Evolutionary conservation across 2,329 filamentous ascomycete genomes (phyloP), one percentile per base, ranked within the genome.

Genomic region (Hirsutella minnesotensis): DNA sequence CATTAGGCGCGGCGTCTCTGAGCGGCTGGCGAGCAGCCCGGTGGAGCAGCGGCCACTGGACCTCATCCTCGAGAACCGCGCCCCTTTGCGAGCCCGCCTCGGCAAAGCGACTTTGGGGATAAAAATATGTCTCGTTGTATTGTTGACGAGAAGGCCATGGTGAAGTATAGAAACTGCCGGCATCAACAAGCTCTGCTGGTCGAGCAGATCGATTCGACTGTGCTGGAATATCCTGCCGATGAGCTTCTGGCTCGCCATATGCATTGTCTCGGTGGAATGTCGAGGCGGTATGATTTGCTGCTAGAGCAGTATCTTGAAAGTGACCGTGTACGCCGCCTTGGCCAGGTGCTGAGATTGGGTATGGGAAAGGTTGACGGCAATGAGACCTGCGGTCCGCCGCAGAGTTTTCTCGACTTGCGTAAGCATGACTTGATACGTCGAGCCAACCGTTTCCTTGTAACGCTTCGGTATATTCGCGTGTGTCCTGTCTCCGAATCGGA

Each of bases 151-250:
- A 68, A 67, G 22, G 67, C 62, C 33, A 64, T 61, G 42, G 72
- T 61, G 46, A 67, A 65, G 46, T 72, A 73, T 39, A 68, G 61
- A 10, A 69, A 69, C 18, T 63, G 55, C 2, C 63, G 57, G 49
- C 69, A 66, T 67, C 63, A 29, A 75, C 60, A 10, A 71, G 56
- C 50, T 75, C 70, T 45, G 66, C 67, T 4, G 61, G 49, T 38
- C 64, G 63, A 5, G 52, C 44, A 13, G 46, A 40, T 21, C 40
- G 47, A 9, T 41, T 16, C 29, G 40, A 36, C 13, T 38, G 38
- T 12, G 18, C 22, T 13, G 40, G 22, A 2, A 19, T 21, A 15
- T 40, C 34, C 4, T 51, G 44, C 21, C 41, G 46, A 30, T 50
- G 50, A 7, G 21, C 20, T 22, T 20, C 29, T 30, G 50, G 45